Base-by-base conservation (phyloP, 768 basidiomycete genomes). In the Leccinum fibrillosum region DNA sequence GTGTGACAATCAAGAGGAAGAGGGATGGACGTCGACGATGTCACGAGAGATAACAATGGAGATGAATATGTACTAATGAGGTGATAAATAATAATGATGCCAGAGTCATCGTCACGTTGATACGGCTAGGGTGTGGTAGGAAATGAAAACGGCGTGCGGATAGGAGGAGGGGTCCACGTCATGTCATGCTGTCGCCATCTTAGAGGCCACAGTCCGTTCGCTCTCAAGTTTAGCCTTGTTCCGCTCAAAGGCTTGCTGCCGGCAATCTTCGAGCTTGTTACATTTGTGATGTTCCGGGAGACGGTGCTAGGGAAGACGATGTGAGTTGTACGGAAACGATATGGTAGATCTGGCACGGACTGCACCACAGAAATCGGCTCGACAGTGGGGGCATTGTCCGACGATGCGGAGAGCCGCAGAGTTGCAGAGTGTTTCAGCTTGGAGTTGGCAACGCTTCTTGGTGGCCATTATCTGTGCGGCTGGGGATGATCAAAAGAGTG, bases 281-380 rank as follows among this genome's bases (percentile, higher is more conserved):
- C 92, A 95, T 55, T 82, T 81, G 72, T 95, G 92, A 65, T 91
- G 90, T 71, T 94, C 93, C 7, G 93, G 92, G 62, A 95, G 80
- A 59, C 92, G 89, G 70, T 94, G 93, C 89, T 94, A 25, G 49
- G 32, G 25, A 19, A 55, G 62, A 56, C 64, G 57, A 68, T 15
- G 44, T 66, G 45, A 66, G 56, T 54, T 48, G 28, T 48, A 59
- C 58, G 54, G 62, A 49, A 23, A 26, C 9, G 13, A 55, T 12
- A 2, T 2, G 2, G 15, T 13, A 12, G 39, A 52, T 42, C 45
- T 42, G 15, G 6, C 10, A 82, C 89, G 72, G 65, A 92, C 90
- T 59, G 80, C 76, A 56, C 84, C 83, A 68, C 92, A 95, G 76
- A 93, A 94, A 66, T 86, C 82, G 13, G 79, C 76, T 54, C 82